These are phyloP conservation scores for Arthrobotrys sinensis DNA, from an alignment of 2,329 filamentous ascomycete genomes.

Conservation along the genomic window DNA sequence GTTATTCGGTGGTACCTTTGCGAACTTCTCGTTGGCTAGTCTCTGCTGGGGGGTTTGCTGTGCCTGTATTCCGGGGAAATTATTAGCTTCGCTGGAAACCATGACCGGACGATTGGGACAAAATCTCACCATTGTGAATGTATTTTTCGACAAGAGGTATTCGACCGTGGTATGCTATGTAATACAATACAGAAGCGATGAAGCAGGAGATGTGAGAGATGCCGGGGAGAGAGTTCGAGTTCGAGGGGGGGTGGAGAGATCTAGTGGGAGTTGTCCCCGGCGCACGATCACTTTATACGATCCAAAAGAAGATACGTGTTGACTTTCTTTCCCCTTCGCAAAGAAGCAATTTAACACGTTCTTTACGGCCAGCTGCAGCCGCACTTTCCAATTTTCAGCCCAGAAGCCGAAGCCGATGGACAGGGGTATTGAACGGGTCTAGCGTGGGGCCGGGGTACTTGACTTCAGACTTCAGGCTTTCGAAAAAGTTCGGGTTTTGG, in stretches of 20 bases:
- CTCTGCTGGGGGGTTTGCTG: slow-evolving; percentile 85
- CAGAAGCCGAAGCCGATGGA: not conserved
- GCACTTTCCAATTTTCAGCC: slow-evolving; percentile 10
- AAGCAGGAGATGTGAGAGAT: not conserved
- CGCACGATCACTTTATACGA: slow-evolving; percentile 14
- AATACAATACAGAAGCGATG: not conserved
- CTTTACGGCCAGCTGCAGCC: slow-evolving; percentile 14
- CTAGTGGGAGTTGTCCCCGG: not conserved
- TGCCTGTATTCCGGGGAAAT: slow-evolving; percentile 71
- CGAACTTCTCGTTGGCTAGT: slow-evolving; percentile 84
- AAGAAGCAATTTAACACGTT: slow-evolving; percentile 31
- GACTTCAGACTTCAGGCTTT: not conserved
- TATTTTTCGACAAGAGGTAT: slow-evolving; percentile 3
- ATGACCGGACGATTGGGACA: not conserved
- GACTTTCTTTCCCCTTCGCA: slow-evolving; percentile 44
- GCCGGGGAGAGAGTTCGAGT: not conserved
- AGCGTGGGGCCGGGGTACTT: slow-evolving; percentile 2
- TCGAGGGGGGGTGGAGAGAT: not conserved
- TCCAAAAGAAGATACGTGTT: slow-evolving; percentile 60
- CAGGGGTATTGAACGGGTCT: slow-evolving; percentile 20
- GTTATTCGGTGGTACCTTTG: slow-evolving; percentile 68
- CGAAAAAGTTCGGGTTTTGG: not conserved
- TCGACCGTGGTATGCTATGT: not conserved
- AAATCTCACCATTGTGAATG: slow-evolving; percentile 38
- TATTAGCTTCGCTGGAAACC: slow-evolving; percentile 19